Percentiles rank a stretch among this genome's conserved stretches.
phyloP scores from a whole-genome alignment of 345 rosid species.

The Syzygium grande region DNA sequence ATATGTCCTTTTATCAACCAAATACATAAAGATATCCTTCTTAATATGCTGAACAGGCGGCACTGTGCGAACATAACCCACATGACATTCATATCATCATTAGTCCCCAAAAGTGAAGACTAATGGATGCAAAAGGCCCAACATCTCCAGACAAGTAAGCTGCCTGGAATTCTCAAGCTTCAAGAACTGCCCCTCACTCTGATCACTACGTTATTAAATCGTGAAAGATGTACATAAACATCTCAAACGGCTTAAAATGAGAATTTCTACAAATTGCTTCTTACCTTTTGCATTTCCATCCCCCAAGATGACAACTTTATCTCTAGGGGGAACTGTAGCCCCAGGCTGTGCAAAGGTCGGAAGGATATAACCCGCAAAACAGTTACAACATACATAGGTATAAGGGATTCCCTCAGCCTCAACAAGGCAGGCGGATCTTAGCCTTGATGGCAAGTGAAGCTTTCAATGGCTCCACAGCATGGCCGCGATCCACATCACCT shows the following conservation, averaged over 20 bases:
- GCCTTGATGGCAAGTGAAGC: not conserved
- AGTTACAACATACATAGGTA: constrained; percentile 2
- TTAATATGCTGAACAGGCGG: too few relatives aligned
- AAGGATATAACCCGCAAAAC: constrained; percentile 2
- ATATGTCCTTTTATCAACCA: too few relatives aligned
- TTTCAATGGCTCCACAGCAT: constrained; percentile 1
- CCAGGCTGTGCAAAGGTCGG: not conserved
- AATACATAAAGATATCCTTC: too few relatives aligned
- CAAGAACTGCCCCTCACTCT: too few relatives aligned
- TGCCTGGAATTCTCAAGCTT: too few relatives aligned
- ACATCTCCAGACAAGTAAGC: too few relatives aligned
- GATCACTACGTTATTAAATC: too few relatives aligned
- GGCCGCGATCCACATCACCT: constrained; percentile 3
- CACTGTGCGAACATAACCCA: too few relatives aligned
- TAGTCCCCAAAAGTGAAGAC: too few relatives aligned
- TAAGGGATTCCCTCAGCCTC: constrained; percentile 5
- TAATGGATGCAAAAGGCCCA: too few relatives aligned
- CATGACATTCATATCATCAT: too few relatives aligned
- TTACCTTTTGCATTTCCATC: constrained; percentile 4
- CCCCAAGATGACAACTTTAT: constrained; percentile 5
- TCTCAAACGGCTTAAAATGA: not conserved
- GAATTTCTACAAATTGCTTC: not conserved
- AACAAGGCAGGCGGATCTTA: not conserved
- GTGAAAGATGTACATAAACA: too few relatives aligned
- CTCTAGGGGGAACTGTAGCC: not conserved